phyloP scores from a whole-genome alignment of 2,329 filamentous ascomycete genomes.

The Arthrobotrys megalospora region DNA sequence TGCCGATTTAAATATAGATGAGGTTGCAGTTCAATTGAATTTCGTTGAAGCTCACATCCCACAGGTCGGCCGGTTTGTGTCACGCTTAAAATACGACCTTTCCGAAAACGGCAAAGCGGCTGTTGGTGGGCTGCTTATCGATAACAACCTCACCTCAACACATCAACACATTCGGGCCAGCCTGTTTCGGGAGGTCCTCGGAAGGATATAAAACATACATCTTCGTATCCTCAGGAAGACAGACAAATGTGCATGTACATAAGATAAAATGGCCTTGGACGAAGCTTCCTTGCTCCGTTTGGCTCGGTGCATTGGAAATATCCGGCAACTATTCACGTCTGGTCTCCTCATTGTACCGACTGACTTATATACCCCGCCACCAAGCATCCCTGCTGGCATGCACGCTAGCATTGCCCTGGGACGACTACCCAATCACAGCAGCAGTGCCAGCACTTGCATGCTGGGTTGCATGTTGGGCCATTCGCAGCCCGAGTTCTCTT shows the following conservation, averaged over 20 bases:
- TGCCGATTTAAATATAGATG: background rate
- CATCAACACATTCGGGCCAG: conserved; percentile 25
- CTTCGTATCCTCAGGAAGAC: conserved; percentile 1
- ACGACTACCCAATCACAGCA: conserved; percentile 44
- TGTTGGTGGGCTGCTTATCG: conserved; percentile 40
- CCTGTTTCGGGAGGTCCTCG: background rate
- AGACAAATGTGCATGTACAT: background rate
- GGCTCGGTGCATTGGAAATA: background rate
- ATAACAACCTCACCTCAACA: conserved; percentile 46
- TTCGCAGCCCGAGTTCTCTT: conserved; percentile 43
- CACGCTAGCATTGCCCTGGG: conserved; percentile 40
- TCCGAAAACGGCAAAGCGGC: conserved; percentile 6
- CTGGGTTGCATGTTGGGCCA: conserved; percentile 54
- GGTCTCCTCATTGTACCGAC: background rate
- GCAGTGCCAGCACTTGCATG: conserved; percentile 60
- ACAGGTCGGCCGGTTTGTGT: conserved; percentile 6
- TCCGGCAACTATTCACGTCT: background rate
- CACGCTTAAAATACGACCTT: conserved; percentile 14
- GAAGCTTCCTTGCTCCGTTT: no score
- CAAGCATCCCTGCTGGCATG: conserved; percentile 31
- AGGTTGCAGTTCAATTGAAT: conserved; percentile 11
- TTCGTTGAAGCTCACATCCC: conserved; percentile 17
- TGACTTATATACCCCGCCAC: conserved; percentile 44
- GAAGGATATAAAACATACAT: conserved; percentile 12
- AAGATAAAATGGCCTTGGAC: background rate